Base-by-base conservation (phyloP, 345 rosid genomes). In the Gossypium australe region DNA sequence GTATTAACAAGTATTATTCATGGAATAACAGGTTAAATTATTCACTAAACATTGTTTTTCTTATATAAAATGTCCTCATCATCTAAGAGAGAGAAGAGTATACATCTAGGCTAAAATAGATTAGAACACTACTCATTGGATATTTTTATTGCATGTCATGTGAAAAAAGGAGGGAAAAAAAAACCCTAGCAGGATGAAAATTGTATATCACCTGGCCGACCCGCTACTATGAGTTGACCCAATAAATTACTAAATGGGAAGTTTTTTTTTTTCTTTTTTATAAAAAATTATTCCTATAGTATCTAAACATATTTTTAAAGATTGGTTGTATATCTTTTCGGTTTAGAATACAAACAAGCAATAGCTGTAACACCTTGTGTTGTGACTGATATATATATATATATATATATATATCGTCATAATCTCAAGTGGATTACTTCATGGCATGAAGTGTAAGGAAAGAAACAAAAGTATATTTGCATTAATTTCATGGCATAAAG, bases 381-480 rank as follows among this genome's bases (percentile, higher is more conserved):
- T 22, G 53, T 56, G 27, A 70, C 69, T 62, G 57, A 78, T 16
- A 62, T 29, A 29, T 4, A 34, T 34, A 34, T 34, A 34, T 34
- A 34, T 34, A 34, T 34, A 4, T 4, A n/a, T n/a, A n/a, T n/a
- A n/a, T n/a, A n/a, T n/a, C n/a, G n/a, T 75, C 78, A 38, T 57
- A 78, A 64, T 77, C 73, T 68, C 80, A 62, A 74, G 71, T 58
- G 67, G 83, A 76, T 74, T 64, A 64, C 67, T 76, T 80, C 81
- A 75, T 80, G 81, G 78, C 84, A 81, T 80, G 80, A 70, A 82
- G 79, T 70, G 71, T 75, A 78, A 80, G 78, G 75, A 71, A 72
- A 74, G 74, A 75, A 65, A 47, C 68, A 49, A 63, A 62, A 70
- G 67, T 56, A 51, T 51, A 18, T 65, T 52, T n/a, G 74, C 24